Percentiles rank a stretch among this genome's conserved stretches.
These are phyloP conservation scores for Torulaspora microellipsoides DNA, from an alignment of 805 yeast genomes.

Conservation along the genomic window DNA sequence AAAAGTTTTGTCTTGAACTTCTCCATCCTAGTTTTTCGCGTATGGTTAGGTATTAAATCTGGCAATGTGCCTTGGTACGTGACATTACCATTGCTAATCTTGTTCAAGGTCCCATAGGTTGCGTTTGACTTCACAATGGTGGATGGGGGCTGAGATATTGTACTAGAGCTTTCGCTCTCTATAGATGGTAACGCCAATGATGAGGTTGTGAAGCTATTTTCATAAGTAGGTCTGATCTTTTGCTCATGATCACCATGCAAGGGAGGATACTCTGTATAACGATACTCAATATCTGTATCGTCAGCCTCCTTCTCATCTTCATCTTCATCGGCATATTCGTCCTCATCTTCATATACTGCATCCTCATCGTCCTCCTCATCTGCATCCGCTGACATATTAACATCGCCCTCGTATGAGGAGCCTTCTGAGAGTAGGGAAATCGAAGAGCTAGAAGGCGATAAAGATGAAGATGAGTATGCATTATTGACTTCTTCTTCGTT, in stretches of 20 bases:
- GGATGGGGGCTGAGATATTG: not conserved
- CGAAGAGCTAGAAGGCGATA: constrained; percentile 3
- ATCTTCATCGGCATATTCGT: constrained; percentile 2
- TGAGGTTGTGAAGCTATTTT: constrained; percentile 3
- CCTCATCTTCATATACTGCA: constrained; percentile 5
- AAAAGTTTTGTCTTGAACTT: constrained; percentile 15
- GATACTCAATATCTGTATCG: not conserved
- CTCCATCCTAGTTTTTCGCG: constrained; percentile 19
- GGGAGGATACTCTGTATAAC: not conserved
- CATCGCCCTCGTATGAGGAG: constrained; percentile 4
- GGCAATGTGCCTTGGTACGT: constrained; percentile 27
- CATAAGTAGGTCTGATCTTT: not conserved
- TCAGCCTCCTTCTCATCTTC: constrained; percentile 1
- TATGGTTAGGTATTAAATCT: constrained; percentile 25
- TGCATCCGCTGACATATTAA: not conserved
- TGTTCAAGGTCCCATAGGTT: constrained; percentile 5
- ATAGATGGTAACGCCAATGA: not conserved
- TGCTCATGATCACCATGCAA: not conserved
- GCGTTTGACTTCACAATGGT: constrained; percentile 3
- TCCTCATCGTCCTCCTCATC: constrained; percentile 7
- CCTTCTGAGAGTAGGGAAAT: constrained; percentile 6
- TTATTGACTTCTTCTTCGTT: constrained; percentile 3
- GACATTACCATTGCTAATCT: constrained; percentile 10
- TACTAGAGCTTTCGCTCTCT: not conserved
- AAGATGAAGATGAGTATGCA: constrained; percentile 3